These are phyloP conservation scores for Arctium minus DNA, from an alignment of 129 eudicot species.

Conservation along the genomic window DNA sequence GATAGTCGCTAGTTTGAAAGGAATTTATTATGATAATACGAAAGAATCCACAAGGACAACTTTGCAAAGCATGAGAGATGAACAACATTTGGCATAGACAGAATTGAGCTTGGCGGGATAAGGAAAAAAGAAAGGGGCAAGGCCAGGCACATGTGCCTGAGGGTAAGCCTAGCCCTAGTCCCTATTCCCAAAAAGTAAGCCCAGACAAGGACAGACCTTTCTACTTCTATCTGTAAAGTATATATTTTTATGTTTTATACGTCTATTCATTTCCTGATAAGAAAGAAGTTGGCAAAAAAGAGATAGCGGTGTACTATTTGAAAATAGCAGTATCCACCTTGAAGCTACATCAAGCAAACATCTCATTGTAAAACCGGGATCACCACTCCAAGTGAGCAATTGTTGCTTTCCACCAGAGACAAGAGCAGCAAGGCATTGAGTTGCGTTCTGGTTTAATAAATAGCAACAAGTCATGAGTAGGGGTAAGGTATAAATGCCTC, in stretches of 20 bases:
- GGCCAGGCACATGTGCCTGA: background rate
- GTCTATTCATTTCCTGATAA: background rate
- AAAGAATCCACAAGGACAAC: background rate
- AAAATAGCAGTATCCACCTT: conserved; percentile 38
- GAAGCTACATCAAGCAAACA: conserved; percentile 95
- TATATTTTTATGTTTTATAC: background rate
- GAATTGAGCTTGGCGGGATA: background rate
- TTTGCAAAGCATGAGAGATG: background rate
- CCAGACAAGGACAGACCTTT: background rate
- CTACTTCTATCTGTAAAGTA: background rate
- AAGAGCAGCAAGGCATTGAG: conserved; percentile 92
- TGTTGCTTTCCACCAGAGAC: conserved; percentile 83
- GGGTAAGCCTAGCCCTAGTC: background rate
- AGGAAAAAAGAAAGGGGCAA: background rate
- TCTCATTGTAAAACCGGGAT: conserved; percentile 86
- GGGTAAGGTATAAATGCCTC: background rate
- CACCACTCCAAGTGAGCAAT: conserved; percentile 80
- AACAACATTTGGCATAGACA: too few relatives aligned
- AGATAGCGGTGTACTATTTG: background rate
- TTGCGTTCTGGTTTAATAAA: conserved; percentile 65
- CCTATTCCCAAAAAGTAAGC: background rate
- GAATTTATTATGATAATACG: background rate
- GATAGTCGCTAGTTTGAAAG: background rate
- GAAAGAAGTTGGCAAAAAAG: background rate
- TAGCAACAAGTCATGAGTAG: conserved; percentile 6